Evolutionary conservation across 73 alveolate genomes (phyloP).

Genomic region (Paraurostyla sp.): DNA sequence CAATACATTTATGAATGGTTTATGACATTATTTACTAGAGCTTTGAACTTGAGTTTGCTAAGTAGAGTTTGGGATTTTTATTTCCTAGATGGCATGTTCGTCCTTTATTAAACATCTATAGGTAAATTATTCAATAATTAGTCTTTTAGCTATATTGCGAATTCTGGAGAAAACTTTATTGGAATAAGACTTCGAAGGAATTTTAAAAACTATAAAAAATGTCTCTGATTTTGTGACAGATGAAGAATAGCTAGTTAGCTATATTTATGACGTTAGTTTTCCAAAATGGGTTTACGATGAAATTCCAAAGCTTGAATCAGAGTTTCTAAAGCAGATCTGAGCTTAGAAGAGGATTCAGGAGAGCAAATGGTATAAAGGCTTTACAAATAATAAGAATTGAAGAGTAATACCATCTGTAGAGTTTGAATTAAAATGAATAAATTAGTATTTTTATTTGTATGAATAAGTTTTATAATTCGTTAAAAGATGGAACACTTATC

Average conservation of each 20-base stretch:
- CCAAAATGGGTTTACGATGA: conserved; percentile 72
- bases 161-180: conserved; percentile 47
- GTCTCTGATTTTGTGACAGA: conserved; percentile 38
- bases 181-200: conserved; percentile 63
- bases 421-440: conserved; percentile 55
- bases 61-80: conserved; percentile 95
- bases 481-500: conserved; percentile 14
- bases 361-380: too few species aligned
- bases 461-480: conserved; percentile 57
- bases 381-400: neutral
- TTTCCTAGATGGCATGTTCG: conserved; percentile 73
- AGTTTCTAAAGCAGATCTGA: conserved; percentile 47
- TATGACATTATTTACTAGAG: conserved; percentile 92
- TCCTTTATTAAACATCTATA: conserved; percentile 73
- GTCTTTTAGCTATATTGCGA: conserved; percentile 39
- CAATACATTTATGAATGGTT: conserved; percentile 95
- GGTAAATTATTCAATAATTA: conserved; percentile 33
- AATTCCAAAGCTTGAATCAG: conserved; percentile 43
- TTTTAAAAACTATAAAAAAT: conserved; percentile 56
- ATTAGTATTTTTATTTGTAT: conserved; percentile 46
- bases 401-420: neutral
- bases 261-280: conserved; percentile 48
- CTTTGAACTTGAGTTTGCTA: conserved; percentile 80
- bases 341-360: neutral
- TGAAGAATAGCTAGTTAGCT: conserved; percentile 68